Conservation (phyloP, 2,329 filamentous ascomycete species). For the Fusarium sp. region DNA sequence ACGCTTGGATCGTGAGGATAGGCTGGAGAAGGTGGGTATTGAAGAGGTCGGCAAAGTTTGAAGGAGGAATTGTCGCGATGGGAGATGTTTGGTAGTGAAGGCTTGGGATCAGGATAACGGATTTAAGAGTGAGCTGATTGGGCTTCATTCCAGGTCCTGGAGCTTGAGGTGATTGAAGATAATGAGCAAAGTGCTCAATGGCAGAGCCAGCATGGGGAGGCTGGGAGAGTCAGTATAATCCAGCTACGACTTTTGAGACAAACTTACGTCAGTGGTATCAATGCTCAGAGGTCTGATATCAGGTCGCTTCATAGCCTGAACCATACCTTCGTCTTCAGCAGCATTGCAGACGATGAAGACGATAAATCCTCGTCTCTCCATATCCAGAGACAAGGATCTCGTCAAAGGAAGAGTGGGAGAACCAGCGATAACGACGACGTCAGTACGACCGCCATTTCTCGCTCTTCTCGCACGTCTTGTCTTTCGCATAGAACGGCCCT, state of each 20-base stretch:
- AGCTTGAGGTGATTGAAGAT: conserved; percentile 78
- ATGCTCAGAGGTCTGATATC: conserved; percentile 86
- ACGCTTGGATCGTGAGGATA: conserved; percentile 87
- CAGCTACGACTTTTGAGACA: not conserved
- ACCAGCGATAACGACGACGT: conserved; percentile 90
- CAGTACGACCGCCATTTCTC: conserved; percentile 83
- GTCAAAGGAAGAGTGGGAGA: conserved; percentile 86
- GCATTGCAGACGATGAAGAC: conserved; percentile 90
- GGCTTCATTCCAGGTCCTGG: conserved; percentile 80
- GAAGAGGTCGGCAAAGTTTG: conserved; percentile 87
- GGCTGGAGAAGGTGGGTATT: conserved; percentile 93
- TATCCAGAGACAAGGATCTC: conserved; percentile 82
- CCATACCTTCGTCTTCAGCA: conserved; percentile 83
- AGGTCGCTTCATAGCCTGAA: conserved; percentile 78
- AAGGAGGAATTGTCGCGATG: conserved; percentile 85
- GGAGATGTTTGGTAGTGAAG: conserved; percentile 83
- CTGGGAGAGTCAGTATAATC: conserved; percentile 55
- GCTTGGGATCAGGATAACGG: conserved; percentile 85
- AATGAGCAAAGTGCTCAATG: conserved; percentile 76
- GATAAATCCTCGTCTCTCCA: conserved; percentile 92
- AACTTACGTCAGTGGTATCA: conserved; percentile 81
- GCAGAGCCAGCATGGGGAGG: conserved; percentile 74
- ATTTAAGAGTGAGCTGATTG: conserved; percentile 80
- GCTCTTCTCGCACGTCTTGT: conserved; percentile 81
- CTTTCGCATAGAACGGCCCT: conserved; percentile 69